A percentile compares a stretch with the other conserved stretches of the same genome.
These are phyloP conservation scores for Fusarium nodosum DNA, from an alignment of 2,329 filamentous ascomycete species.

Conservation along the genomic window DNA sequence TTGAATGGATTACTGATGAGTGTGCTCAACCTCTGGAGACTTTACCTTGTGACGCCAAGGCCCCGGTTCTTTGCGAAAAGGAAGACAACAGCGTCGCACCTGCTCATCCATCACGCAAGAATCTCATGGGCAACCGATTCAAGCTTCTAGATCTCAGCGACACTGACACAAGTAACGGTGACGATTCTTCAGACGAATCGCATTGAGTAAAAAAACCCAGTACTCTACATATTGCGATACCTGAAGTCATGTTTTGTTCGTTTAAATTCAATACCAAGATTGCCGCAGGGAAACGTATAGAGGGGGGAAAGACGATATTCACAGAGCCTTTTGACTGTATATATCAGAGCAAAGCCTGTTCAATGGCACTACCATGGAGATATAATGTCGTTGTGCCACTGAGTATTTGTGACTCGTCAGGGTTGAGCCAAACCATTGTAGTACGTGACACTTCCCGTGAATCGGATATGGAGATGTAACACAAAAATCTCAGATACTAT, in stretches of 20 bases:
- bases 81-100: neutral
- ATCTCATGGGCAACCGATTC: slow-evolving; percentile 70
- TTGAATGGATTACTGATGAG: slow-evolving; percentile 80
- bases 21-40: slow-evolving; percentile 70
- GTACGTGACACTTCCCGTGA: neutral
- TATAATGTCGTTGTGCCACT: too few relatives aligned
- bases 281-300: neutral
- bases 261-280: neutral
- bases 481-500: neutral
- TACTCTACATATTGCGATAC: neutral
- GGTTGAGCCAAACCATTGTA: neutral
- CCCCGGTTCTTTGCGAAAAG: neutral
- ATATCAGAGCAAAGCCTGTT: neutral
- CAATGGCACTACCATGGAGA: neutral
- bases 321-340: neutral
- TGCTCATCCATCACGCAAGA: slow-evolving; percentile 36
- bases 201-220: slow-evolving; percentile 1
- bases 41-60: slow-evolving; percentile 27
- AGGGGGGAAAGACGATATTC: neutral
- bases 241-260: neutral
- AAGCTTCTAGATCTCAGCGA: slow-evolving; percentile 67
- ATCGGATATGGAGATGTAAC: neutral
- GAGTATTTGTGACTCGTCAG: neutral
- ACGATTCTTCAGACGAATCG: slow-evolving; percentile 25
- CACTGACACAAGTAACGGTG: slow-evolving; percentile 51